Base-by-base conservation (phyloP, 306 rosid genomes). In the Fragaria nilgerrensis region DNA sequence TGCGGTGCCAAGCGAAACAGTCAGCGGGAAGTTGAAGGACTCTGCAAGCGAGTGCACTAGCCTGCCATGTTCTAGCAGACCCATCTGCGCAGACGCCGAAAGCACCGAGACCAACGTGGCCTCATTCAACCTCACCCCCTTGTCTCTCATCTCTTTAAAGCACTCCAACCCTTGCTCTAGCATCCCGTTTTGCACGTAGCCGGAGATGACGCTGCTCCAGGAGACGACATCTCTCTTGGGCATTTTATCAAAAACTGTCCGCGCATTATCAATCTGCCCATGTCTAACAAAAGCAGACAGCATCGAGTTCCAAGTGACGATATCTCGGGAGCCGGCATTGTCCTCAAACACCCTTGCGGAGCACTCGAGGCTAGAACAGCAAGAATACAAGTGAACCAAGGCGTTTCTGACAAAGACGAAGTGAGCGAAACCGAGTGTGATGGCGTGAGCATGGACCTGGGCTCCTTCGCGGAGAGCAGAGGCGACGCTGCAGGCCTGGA, bases 241-340 rank as follows among this genome's bases (percentile, higher is more conserved):
- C 90, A 91, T 91, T 89, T 91, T 89, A 15, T 65, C 95, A 32
- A 93, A 89, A 92, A 91, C 4, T 56, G 88, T 73, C 81, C 82
- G 87, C 50, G 95, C 98, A 82, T 23, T 76, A 34, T 50, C 25
- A 41, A 89, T 72, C 65, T 83, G 86, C 0, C 90, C 91, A 16
- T 68, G 81, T 75, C 93, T 93, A 0, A 84, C 85, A 27, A 81
- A 76, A 20, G 84, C 89, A 1, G 79, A 88, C 1, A 91, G 44
- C 85, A 89, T 84, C 47, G 93, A 82, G 78, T 91, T 93, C 98
- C 98, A 90, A 9, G 95, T 89, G 7, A 91, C 93, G 8, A 89
- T 84, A 76, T 93, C 98, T 59, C 90, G 78, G 27, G 64, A 65
- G 39, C 37, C 16, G 10, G 53, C 70, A 55, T 75, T 80, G 79